These are phyloP conservation scores for Seiridium unicorne DNA, from an alignment of 2,329 filamentous ascomycete genomes.

Conservation along the genomic window DNA sequence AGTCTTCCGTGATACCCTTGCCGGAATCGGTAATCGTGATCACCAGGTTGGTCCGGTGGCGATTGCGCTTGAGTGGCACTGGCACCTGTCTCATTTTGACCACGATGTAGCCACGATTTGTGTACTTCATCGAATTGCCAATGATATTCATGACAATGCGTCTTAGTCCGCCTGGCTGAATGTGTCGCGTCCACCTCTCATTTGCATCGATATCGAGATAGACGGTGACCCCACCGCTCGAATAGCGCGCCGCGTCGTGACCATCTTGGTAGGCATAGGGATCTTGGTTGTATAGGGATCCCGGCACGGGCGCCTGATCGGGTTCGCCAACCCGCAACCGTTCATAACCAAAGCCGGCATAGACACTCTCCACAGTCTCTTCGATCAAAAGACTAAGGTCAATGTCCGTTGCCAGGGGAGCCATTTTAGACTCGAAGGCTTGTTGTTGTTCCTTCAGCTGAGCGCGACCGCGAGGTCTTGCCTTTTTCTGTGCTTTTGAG, in stretches of 20 bases:
- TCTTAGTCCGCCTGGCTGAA: constrained; percentile 48
- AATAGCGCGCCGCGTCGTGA: neutral
- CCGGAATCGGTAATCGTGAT: constrained; percentile 53
- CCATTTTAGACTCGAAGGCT: constrained; percentile 19
- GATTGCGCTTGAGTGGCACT: constrained; percentile 13
- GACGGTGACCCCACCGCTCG: constrained; percentile 34
- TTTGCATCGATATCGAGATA: constrained; percentile 47
- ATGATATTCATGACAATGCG: constrained; percentile 63
- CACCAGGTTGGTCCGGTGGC: constrained; percentile 1
- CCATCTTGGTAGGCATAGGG: neutral
- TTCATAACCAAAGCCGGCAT: constrained; percentile 39
- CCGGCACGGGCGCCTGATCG: neutral
- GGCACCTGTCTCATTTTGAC: constrained; percentile 14
- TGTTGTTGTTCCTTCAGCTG: constrained; percentile 7
- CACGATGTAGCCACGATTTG: constrained; percentile 31
- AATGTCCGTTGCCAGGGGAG: constrained; percentile 22
- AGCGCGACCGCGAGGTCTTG: constrained; percentile 9
- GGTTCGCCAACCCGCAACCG: neutral
- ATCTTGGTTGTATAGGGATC: neutral
- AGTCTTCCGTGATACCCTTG: constrained; percentile 63
- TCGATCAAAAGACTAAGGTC: constrained; percentile 40
- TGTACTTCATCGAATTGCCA: constrained; percentile 64
- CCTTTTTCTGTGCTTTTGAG: constrained; percentile 13
- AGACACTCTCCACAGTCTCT: constrained; percentile 46
- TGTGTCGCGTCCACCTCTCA: constrained; percentile 50